Base-by-base conservation (phyloP, 2,329 filamentous ascomycete species). In the Periconia sp. region DNA sequence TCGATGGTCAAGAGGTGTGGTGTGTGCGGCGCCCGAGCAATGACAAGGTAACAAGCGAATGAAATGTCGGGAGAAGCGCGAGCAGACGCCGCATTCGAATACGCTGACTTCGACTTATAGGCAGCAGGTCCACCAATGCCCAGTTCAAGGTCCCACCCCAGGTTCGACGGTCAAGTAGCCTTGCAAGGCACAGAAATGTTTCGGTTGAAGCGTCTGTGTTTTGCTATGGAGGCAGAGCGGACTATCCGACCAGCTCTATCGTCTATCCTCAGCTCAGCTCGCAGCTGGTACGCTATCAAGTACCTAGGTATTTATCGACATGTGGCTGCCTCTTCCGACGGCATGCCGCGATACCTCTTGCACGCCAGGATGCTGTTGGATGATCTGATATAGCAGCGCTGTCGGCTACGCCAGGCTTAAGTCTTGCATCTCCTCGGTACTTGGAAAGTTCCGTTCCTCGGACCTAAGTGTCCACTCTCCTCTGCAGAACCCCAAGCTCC, bases 181-280 rank as follows among this genome's bases (percentile, higher is more conserved):
- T 44, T 56, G 63, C 61, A 66, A 66, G 64, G 63, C 66, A 70
- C 67, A 70, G 63, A 67, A 48, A 57, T 63, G 59, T 50, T 70
- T 68, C 66, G 65, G 63, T 54, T 68, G 68, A 70, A 70, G 57
- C 68, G 64, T 69, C 68, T 73, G 73, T 74, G 71, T 75, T 85
- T 82, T 86, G 85, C 86, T 88, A 88, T 84, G 84, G 81, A 84
- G 66, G 72, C 73, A 80, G 82, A 83, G 80, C 82, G 81, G 71
- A 79, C 80, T 73, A 73, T 73, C 36, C 43, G 56, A 57, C 57
- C 53, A 46, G 46, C 54, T 50, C 63, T 68, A 61, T 55, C 59
- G 64, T 60, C 68, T 71, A 78, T 69, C 73, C 75, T 75, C 71
- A 76, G 76, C 63, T 65, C 63, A 63, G 76, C 63, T 65, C 63